These are phyloP conservation scores for Byssoonygena ceratinophila DNA, from an alignment of 2,329 filamentous ascomycete species.

Conservation along the genomic window DNA sequence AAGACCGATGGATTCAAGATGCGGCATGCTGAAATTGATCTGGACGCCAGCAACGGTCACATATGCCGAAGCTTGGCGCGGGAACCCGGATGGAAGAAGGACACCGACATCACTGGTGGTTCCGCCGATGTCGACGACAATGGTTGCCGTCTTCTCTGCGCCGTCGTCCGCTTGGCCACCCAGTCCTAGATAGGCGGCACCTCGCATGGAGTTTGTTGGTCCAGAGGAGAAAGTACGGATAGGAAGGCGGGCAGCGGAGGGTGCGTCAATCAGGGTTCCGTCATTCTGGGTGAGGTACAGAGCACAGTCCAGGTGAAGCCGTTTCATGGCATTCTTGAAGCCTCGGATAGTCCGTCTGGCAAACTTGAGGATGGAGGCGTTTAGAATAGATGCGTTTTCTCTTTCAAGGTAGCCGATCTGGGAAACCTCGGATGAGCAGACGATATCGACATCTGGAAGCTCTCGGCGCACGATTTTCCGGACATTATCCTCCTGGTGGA, in stretches of 20 bases:
- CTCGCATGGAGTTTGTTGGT: conserved; percentile 45
- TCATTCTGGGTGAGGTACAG: conserved; percentile 46
- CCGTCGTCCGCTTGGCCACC: conserved; percentile 1
- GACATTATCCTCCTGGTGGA: conserved; percentile 44
- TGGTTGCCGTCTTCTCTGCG: conserved; percentile 17
- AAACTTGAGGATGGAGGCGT: conserved; percentile 40
- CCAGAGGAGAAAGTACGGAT: conserved; percentile 45
- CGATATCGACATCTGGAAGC: conserved; percentile 40
- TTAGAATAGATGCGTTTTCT: conserved; percentile 44
- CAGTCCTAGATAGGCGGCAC: conserved; percentile 33
- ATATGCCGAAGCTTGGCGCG: conserved; percentile 49
- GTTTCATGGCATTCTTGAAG: conserved; percentile 39
- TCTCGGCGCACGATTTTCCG: conserved; percentile 40
- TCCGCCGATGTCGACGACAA: conserved; percentile 51
- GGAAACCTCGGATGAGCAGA: conserved; percentile 43
- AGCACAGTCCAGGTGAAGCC: conserved; percentile 37
- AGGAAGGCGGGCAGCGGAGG: conserved; percentile 38
- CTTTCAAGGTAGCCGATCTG: conserved; percentile 42
- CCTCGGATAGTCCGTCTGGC: conserved; percentile 38
- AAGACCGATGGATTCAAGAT: conserved; percentile 47
- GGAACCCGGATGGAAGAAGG: conserved; percentile 49
- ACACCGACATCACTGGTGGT: conserved; percentile 53
- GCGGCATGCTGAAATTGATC: conserved; percentile 49
- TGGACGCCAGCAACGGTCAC: conserved; percentile 49
- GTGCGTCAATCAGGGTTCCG: conserved; percentile 40